A percentile compares a stretch with the other conserved stretches of the same genome.
phyloP scores from a whole-genome alignment of 1,284 basidiomycete genomes.

The Marasmius tenuissimus region DNA sequence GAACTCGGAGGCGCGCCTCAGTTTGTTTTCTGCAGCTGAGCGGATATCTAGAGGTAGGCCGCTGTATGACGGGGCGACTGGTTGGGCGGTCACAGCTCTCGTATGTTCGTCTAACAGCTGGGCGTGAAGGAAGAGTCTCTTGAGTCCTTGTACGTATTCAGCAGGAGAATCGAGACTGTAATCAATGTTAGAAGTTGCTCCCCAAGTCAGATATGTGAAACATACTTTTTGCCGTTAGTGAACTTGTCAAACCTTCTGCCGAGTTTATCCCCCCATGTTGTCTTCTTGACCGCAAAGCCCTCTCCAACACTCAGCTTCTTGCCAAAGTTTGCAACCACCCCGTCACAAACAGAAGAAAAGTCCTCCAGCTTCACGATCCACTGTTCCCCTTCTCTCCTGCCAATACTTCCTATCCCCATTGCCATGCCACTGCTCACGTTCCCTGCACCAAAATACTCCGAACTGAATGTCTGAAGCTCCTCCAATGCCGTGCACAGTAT shows the following conservation, averaged over 20 bases:
- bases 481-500: conserved; percentile 76
- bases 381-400: conserved; percentile 67
- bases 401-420: conserved; percentile 68
- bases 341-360: conserved; percentile 79
- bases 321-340: conserved; percentile 78
- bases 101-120: conserved; percentile 90
- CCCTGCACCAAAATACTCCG: conserved; percentile 73
- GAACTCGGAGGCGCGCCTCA: conserved; percentile 86
- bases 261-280: conserved; percentile 80
- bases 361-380: conserved; percentile 74
- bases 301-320: conserved; percentile 90
- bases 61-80: conserved; percentile 67
- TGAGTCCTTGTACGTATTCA: conserved; percentile 80
- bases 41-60: conserved; percentile 68
- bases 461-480: conserved; percentile 65
- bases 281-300: conserved; percentile 82
- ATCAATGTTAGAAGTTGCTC: conserved; percentile 14
- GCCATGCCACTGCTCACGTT: conserved; percentile 74
- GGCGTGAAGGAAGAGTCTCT: conserved; percentile 70
- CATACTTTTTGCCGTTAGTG: conserved; percentile 87
- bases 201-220: conserved; percentile 18
- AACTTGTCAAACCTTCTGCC: conserved; percentile 87
- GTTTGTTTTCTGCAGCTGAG: conserved; percentile 66
- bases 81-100: conserved; percentile 65
- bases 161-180: conserved; percentile 84